These are phyloP conservation scores for Stachybotrys elegans DNA, from an alignment of 2,329 filamentous ascomycete species.

Conservation along the genomic window DNA sequence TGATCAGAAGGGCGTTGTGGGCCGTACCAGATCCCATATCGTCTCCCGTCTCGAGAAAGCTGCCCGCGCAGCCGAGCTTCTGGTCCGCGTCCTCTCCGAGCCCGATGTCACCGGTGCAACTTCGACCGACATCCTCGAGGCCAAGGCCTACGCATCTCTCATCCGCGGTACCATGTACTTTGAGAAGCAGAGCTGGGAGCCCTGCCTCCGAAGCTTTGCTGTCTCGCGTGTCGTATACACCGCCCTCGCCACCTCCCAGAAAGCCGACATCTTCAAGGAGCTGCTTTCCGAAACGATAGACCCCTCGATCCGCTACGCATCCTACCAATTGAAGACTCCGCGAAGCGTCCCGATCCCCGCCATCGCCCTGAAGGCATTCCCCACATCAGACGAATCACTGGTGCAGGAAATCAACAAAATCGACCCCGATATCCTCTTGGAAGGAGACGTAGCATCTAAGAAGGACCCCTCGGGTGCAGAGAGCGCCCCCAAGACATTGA, in stretches of 20 bases:
- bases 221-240: conserved; percentile 78
- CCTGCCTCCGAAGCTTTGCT: conserved; percentile 71
- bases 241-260: conserved; percentile 56
- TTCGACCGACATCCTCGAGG: conserved; percentile 72
- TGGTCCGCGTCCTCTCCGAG: conserved; percentile 63
- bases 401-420: conserved; percentile 64
- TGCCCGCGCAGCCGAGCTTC: conserved; percentile 59
- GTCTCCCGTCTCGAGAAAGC: conserved; percentile 83
- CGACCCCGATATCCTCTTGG: conserved; percentile 61
- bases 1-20: conserved; percentile 73
- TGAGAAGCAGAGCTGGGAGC: conserved; percentile 82
- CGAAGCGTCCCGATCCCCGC: conserved; percentile 76
- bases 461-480: conserved; percentile 44
- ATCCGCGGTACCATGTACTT: conserved; percentile 74
- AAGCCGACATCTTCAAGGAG: conserved; percentile 77
- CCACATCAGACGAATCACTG: conserved; percentile 56
- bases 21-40: conserved; percentile 80
- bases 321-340: conserved; percentile 85
- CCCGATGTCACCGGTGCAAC: conserved; percentile 58
- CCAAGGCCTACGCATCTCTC: conserved; percentile 74
- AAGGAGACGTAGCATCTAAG: conserved; percentile 42
- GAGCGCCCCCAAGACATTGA: conserved; percentile 67
- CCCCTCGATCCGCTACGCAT: conserved; percentile 88
- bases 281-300: conserved; percentile 82
- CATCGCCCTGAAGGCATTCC: conserved; percentile 76